Evolutionary conservation across 306 rosid species (phyloP), one percentile per base, ranked within the genome.

Genomic region (Acacia acuminata): DNA sequence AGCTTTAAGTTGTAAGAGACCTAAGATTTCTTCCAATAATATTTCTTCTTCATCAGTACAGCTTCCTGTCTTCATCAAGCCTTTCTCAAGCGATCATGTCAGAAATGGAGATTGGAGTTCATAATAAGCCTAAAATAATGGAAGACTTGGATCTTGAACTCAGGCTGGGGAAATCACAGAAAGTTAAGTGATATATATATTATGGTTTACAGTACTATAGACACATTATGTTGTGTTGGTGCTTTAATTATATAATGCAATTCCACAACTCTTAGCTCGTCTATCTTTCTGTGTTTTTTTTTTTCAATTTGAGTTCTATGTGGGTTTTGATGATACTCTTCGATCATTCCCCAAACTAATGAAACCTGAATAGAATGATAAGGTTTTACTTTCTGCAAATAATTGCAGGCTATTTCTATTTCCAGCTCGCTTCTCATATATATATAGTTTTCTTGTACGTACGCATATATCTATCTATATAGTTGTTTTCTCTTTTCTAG

Each of bases 81-180:
- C 86, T 63, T 83, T 85, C 81, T 89, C 87, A 77, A 71, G 82
- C 55, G 81, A 61, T 61, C 68, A 70, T 24, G 77, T n/a, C 85
- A 51, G 89, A 82, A 82, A 84, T 63, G 7, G 53, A 58, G 32
- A 66, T 17, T 40, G 87, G 77, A 70, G 71, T 65, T 38, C 42
- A 38, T 40, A 38, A 64, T 38, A 48, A 64, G 55, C 86, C 70
- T 74, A 81, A 56, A 76, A 84, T 80, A 76, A 84, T 80, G 76
- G 94, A 90, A 73, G 93, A 90, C 63, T 82, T 94, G 87, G 98
- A 94, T 88, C 98, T 94, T 83, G 98, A 94, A 86, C 97, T 94
- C 85, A 89, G 96, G 92, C 90, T 94, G 70, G 98, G 98, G 75
- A 85, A 84, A 70, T 85, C 89, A 73, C 87, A 90, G 30, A 81